phyloP scores from a whole-genome alignment of 257 asterid species.

The Jacaranda copaia region DNA sequence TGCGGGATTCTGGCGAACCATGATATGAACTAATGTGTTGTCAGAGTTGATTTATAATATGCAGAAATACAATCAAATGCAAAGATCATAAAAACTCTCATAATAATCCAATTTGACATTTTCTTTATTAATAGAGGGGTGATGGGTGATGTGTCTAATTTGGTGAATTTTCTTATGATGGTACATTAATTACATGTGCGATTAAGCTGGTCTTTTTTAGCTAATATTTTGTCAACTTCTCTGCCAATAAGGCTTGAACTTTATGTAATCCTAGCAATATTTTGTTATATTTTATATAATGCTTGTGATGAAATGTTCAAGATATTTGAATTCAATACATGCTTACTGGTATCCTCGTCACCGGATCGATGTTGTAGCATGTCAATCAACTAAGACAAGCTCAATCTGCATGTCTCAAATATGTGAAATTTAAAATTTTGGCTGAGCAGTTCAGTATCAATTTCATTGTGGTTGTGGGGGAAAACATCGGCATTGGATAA shows the following conservation, averaged over 20 bases:
- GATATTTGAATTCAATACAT: no score
- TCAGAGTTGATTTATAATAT: no score
- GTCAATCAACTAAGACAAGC: no score
- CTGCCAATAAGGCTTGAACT: not conserved
- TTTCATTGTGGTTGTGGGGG: conserved; percentile 85
- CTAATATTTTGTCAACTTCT: conserved; percentile 1
- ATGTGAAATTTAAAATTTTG: conserved; percentile 28
- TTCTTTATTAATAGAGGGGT: not conserved
- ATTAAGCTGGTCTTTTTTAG: not conserved
- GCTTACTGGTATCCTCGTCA: no score
- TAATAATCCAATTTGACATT: not conserved
- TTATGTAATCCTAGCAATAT: no score
- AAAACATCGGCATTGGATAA: conserved; percentile 66
- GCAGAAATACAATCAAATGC: not conserved
- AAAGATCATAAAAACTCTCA: not conserved
- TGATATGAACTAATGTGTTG: no score
- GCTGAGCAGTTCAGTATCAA: conserved; percentile 80
- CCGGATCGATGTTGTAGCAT: no score
- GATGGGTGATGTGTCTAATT: not conserved
- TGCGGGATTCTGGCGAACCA: no score
- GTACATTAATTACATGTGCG: not conserved
- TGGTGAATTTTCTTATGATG: not conserved
- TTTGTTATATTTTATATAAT: no score
- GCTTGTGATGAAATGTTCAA: no score
- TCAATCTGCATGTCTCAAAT: no score